A percentile compares a stretch with the other conserved stretches of the same genome.
Conservation (phyloP, 805 yeast genomes). For the Ogataea paraovalis region DNA sequence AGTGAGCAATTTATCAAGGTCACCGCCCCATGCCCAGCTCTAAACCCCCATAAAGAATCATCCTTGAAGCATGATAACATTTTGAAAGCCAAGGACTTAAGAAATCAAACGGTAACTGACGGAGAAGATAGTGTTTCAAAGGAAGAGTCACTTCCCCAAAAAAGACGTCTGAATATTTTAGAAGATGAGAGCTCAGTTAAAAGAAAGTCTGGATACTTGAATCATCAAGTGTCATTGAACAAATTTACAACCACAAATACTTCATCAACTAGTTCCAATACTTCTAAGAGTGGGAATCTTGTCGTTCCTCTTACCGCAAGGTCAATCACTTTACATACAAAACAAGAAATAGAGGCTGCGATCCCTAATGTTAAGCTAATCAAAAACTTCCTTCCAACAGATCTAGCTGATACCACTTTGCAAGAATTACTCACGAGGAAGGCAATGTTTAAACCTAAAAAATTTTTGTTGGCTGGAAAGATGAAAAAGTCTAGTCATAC, state of each 20-base stretch:
- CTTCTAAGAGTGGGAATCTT: not conserved
- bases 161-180: not conserved
- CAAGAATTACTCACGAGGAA: constrained; percentile 39
- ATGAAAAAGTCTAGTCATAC: constrained; percentile 56
- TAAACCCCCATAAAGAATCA: too few species aligned
- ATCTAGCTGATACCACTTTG: constrained; percentile 44
- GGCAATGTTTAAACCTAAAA: constrained; percentile 35
- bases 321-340: constrained; percentile 38
- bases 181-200: not conserved
- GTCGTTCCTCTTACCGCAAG: not conserved
- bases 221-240: not conserved
- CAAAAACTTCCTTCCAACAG: constrained; percentile 47
- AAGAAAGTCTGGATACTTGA: not conserved
- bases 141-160: not conserved
- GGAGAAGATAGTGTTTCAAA: not conserved
- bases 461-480: constrained; percentile 62
- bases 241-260: not conserved
- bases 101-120: too few species aligned
- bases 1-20: constrained; percentile 29
- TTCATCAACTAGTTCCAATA: not conserved
- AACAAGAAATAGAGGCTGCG: constrained; percentile 45
- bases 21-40: not conserved
- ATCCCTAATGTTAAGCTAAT: constrained; percentile 50
- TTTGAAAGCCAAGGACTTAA: too few species aligned
- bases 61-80: too few species aligned